Conservation (phyloP, 345 rosid genomes). For the Arabis alpina region DNA sequence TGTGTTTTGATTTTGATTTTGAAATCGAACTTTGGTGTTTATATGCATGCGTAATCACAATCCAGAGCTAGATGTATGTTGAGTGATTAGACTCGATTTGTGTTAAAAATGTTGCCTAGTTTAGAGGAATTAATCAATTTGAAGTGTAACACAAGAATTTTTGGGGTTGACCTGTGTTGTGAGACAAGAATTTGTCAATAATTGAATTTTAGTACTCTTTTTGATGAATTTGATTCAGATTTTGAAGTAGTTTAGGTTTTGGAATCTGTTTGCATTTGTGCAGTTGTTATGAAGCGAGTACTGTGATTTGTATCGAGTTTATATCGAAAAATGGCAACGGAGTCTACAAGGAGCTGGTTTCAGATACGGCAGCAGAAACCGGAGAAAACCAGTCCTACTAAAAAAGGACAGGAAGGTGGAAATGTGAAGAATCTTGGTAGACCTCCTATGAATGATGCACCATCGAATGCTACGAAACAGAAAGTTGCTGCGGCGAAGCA, state of each 20-base stretch:
- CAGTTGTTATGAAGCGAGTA: constrained; percentile 23
- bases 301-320: constrained; percentile 17
- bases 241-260: constrained; percentile 7
- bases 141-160: not conserved
- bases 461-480: constrained; percentile 53
- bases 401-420: constrained; percentile 41
- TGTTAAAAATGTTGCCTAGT: constrained; percentile 6
- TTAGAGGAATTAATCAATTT: not conserved
- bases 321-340: constrained; percentile 46
- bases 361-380: constrained; percentile 48
- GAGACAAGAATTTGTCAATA: constrained; percentile 2
- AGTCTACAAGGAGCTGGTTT: constrained; percentile 56
- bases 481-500: constrained; percentile 55
- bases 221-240: not conserved
- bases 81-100: constrained; percentile 17
- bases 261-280: not conserved
- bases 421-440: constrained; percentile 42
- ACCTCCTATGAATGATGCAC: constrained; percentile 49
- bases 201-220: too few relatives aligned
- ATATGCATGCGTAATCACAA: constrained; percentile 37
- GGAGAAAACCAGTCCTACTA: constrained; percentile 42
- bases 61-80: constrained; percentile 8
- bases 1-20: constrained; percentile 9
- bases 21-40: not conserved
- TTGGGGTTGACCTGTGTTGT: constrained; percentile 14